Conservation (phyloP, 805 yeast genomes). For the Hanseniaspora taiwanica region DNA sequence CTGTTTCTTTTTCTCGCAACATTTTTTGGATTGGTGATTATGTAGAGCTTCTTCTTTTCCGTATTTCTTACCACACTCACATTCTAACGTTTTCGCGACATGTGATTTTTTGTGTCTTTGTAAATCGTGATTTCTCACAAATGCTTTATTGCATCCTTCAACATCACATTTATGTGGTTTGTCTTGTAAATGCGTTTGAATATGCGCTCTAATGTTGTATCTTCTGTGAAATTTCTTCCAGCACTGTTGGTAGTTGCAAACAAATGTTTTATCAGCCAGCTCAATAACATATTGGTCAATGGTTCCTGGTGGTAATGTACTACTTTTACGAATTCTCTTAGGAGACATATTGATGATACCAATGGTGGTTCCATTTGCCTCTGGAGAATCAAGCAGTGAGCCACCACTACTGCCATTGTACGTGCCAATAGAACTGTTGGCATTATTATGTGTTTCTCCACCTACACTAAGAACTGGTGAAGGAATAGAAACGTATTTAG, state of each 20-base stretch:
- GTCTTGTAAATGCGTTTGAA: constrained; percentile 91
- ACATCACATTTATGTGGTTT: constrained; percentile 71
- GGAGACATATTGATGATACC: constrained; percentile 8
- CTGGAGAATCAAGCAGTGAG: constrained; percentile 1
- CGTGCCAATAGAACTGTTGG: not conserved
- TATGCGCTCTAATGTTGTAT: constrained; percentile 87
- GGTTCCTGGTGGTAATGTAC: constrained; percentile 79
- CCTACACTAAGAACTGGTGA: not conserved
- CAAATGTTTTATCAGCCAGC: constrained; percentile 60
- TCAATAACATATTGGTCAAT: constrained; percentile 75
- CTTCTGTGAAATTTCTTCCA: constrained; percentile 75
- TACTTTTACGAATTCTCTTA: constrained; percentile 7
- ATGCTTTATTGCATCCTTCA: constrained; percentile 60
- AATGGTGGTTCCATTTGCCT: not conserved
- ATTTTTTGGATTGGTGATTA: constrained; percentile 69
- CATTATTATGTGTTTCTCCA: not conserved
- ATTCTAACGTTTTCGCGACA: constrained; percentile 51
- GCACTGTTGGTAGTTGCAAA: constrained; percentile 67
- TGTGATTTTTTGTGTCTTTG: constrained; percentile 85
- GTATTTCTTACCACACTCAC: constrained; percentile 92
- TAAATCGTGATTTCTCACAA: constrained; percentile 92
- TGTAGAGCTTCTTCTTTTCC: constrained; percentile 80
- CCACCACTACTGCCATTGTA: not conserved
- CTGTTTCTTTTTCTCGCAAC: constrained; percentile 49
- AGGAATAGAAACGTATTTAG: not conserved